Evolutionary conservation across 2,329 filamentous ascomycete genomes (phyloP), one percentile per base, ranked within the genome.

Genomic region (Aciculosporium take): DNA sequence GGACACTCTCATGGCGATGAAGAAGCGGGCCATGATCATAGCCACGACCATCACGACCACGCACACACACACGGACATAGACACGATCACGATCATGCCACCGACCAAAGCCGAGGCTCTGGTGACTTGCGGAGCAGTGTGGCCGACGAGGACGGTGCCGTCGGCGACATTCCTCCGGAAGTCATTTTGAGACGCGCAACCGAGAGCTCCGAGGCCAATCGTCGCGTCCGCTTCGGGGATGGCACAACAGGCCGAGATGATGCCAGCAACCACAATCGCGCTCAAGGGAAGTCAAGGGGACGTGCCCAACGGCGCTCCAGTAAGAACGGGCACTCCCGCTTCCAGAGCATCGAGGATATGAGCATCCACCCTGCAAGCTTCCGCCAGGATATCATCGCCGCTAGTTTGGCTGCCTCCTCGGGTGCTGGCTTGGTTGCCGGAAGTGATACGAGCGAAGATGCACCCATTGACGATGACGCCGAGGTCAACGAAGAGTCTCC

Each of bases 281-380:
- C 51, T 21, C 52, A 60, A n/a, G 47, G 47, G 17, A 52, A 54
- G 13, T 59, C 60, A 5, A 58, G 62, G 43, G 62, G 63, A n/a
- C 58, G 63, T 37, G 65, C 63, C 28, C 61, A 63, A 42, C 66
- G 67, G 39, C 65, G 67, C 34, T 57, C 61, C 45, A 62, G 65
- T 45, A 67, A 63, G 55, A 69, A 61, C 49, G 69, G 73, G 47
- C 72, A 74, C 45, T 67, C 67, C 42, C 77, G 76, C 51, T 71
- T 81, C 48, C 64, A 76, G 45, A 78, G 72, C 65, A 64, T 87
- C 66, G 62, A 79, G 27, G 74, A 87, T 42, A 81, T 93, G 50
- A 84, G 81, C 56, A 84, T 94, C 40, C 84, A 95, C 56, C 91
- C 91, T 3, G 82, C 86, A 20, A 89, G 81, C 48, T 87, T 96